Percentiles rank a stretch among this genome's conserved stretches.
Evolutionary conservation across 768 basidiomycete species (phyloP).

Genomic region (Xerocomus potaroensis): DNA sequence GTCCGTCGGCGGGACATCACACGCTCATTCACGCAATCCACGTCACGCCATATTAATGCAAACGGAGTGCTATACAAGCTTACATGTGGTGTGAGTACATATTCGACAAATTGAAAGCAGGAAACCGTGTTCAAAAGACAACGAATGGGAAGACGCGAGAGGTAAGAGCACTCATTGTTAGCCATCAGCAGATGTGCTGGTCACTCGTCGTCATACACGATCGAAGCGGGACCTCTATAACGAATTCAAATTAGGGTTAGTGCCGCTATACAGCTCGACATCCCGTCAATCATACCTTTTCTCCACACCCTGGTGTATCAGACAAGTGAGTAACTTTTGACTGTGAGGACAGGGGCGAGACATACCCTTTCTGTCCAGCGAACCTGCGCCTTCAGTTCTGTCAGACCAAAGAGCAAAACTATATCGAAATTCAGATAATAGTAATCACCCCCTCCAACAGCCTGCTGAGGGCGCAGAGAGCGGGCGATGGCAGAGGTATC

Average conservation of each 20-base stretch:
- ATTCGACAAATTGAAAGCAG: no score
- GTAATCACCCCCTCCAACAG: slow-evolving; percentile 1
- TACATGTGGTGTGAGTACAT: no score
- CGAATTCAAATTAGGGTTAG: not conserved
- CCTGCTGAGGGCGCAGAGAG: not conserved
- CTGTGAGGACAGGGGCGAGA: not conserved
- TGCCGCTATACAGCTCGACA: no score
- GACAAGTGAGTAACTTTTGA: no score
- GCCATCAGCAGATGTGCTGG: no score
- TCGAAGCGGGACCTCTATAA: not conserved
- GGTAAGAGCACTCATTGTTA: no score
- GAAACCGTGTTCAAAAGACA: no score
- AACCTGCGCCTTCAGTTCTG: slow-evolving; percentile 44
- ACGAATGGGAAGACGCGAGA: no score
- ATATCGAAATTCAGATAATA: slow-evolving; percentile 29
- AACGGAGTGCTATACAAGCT: no score
- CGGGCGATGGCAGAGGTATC: slow-evolving; percentile 5
- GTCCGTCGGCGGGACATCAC: no score
- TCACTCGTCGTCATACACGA: slow-evolving; percentile 1
- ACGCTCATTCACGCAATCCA: no score
- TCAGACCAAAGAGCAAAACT: slow-evolving; percentile 38
- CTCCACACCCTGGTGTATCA: not conserved
- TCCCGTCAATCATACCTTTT: not conserved
- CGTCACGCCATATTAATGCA: no score
- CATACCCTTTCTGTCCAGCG: slow-evolving; percentile 35